phyloP scores from a whole-genome alignment of 176 grass and related monocot species.

The Aechmea fasciata region DNA sequence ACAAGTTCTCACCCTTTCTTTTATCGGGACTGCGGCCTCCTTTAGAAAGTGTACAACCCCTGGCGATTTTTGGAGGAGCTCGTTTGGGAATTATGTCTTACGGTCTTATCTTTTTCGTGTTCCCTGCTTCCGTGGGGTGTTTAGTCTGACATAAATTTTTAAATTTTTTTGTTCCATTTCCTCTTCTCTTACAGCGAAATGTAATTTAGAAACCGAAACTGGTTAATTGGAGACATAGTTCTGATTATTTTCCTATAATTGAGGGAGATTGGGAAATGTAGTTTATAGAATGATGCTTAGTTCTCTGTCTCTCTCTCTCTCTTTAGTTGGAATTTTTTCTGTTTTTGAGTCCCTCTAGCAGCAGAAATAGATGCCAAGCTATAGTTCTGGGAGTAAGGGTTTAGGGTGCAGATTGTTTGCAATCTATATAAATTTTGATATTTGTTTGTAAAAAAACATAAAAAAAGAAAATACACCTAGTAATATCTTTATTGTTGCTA shows the following conservation, averaged over 20 bases:
- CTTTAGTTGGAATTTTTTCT: too few species aligned
- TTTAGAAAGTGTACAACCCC: slow-evolving; percentile 18
- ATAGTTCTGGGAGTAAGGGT: too few species aligned
- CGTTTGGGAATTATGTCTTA: slow-evolving; percentile 6
- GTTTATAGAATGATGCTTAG: not conserved
- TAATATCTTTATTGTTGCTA: too few species aligned
- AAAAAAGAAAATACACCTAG: too few species aligned
- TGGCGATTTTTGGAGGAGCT: slow-evolving; percentile 33
- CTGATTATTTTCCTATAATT: slow-evolving; percentile 8
- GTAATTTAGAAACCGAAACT: slow-evolving; percentile 30
- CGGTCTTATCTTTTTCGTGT: slow-evolving; percentile 9
- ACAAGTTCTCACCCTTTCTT: not conserved
- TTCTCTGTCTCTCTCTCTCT: too few species aligned
- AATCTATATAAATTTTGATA: too few species aligned
- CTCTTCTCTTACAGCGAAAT: slow-evolving; percentile 20
- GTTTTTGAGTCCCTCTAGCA: too few species aligned
- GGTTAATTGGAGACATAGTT: slow-evolving; percentile 19
- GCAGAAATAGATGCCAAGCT: too few species aligned
- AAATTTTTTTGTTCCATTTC: not conserved
- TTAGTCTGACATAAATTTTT: slow-evolving; percentile 10
- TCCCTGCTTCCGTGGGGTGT: slow-evolving; percentile 18
- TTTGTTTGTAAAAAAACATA: too few species aligned
- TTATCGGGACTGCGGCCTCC: too few species aligned
- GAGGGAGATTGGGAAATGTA: not conserved
- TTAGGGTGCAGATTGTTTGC: too few species aligned